phyloP scores from a whole-genome alignment of 2,329 filamentous ascomycete genomes.

The Botryotinia convoluta region DNA sequence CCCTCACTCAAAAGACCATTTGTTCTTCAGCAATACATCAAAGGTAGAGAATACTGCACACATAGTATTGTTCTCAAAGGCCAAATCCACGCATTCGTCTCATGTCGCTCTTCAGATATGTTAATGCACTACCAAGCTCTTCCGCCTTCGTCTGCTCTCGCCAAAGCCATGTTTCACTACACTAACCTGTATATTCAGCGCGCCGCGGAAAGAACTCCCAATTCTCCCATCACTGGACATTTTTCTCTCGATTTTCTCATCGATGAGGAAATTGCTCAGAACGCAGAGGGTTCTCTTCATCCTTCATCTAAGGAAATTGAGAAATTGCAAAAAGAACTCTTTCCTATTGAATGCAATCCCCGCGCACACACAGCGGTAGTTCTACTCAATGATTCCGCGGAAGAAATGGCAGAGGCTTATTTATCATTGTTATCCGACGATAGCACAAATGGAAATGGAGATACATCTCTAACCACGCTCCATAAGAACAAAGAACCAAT shows the following conservation, averaged over 20 bases:
- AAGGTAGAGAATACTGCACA: constrained; percentile 65
- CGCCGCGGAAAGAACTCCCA: constrained; percentile 42
- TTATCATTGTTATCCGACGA: constrained; percentile 45
- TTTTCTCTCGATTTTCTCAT: constrained; percentile 51
- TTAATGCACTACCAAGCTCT: constrained; percentile 62
- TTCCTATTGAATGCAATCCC: constrained; percentile 71
- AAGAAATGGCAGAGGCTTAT: constrained; percentile 49
- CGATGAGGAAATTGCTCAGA: background rate
- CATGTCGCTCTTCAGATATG: constrained; percentile 58
- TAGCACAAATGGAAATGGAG: constrained; percentile 19
- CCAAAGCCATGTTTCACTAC: constrained; percentile 60
- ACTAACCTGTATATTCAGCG: constrained; percentile 54
- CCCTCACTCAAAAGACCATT: constrained; percentile 47
- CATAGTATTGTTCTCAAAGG: constrained; percentile 67
- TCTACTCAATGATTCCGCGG: constrained; percentile 51
- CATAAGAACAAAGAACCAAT: constrained; percentile 20
- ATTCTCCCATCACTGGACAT: constrained; percentile 61
- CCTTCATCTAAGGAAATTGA: constrained; percentile 2
- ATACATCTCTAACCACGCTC: constrained; percentile 7
- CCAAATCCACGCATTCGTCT: constrained; percentile 62
- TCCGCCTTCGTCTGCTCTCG: constrained; percentile 52
- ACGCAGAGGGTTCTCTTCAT: background rate
- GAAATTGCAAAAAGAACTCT: constrained; percentile 46
- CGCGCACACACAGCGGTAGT: constrained; percentile 65
- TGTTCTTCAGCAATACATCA: constrained; percentile 67